phyloP scores from a whole-genome alignment of 805 yeast genomes.

The Diddensiella caesifluorescens region DNA sequence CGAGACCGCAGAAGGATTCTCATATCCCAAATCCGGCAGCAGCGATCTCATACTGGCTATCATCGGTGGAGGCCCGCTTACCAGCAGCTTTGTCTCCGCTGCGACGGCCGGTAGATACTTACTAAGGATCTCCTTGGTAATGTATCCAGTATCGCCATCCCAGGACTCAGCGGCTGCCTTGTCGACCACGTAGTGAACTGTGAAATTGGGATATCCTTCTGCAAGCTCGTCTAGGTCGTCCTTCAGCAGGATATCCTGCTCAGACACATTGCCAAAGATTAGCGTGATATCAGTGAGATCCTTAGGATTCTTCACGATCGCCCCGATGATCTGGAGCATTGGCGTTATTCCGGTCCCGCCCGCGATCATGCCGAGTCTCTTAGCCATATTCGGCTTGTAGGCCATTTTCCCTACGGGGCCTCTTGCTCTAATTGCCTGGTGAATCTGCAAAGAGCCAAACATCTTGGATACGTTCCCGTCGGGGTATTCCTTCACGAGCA shows the following conservation, averaged over 20 bases:
- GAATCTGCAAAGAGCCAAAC: conserved; percentile 66
- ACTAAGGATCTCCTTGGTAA: conserved; percentile 67
- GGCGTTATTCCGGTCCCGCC: conserved; percentile 98
- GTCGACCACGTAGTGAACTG: conserved; percentile 64
- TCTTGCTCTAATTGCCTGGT: conserved; percentile 62
- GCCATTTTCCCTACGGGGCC: conserved; percentile 74
- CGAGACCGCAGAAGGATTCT: conserved; percentile 82
- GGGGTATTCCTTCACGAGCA: conserved; percentile 78
- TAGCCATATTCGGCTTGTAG: conserved; percentile 73
- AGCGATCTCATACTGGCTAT: conserved; percentile 71
- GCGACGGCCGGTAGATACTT: conserved; percentile 45
- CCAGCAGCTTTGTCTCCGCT: conserved; percentile 58
- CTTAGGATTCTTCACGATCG: conserved; percentile 67
- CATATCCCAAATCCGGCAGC: conserved; percentile 67
- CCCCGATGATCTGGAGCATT: conserved; percentile 76
- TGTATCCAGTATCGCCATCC: conserved; percentile 58
- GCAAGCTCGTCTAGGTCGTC: conserved; percentile 71
- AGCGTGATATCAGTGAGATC: conserved; percentile 73
- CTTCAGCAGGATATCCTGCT: conserved; percentile 73
- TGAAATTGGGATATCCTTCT: conserved; percentile 41
- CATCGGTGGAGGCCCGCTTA: conserved; percentile 93
- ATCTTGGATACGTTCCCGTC: conserved; percentile 76
- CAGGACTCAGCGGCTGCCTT: conserved; percentile 71
- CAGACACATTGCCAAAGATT: conserved; percentile 76
- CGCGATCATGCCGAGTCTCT: conserved; percentile 80